Evolutionary conservation across 768 basidiomycete species (phyloP), one percentile per base, ranked within the genome.

Genomic region (Dioszegia aurantiaca): DNA sequence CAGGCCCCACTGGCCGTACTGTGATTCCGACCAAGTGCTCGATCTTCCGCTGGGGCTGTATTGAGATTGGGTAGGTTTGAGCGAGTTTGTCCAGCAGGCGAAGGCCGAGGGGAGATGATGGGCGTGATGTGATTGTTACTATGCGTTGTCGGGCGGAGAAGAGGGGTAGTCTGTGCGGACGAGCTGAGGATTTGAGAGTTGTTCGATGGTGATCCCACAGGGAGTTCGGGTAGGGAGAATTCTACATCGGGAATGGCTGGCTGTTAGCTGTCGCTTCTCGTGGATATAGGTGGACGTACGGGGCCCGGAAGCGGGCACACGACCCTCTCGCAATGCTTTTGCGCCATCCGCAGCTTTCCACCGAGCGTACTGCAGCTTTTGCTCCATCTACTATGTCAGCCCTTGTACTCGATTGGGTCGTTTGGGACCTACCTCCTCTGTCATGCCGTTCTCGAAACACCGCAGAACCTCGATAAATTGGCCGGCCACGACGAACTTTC

Each of bases 331-430:
- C 71, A 92, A 83, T 1, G 94, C 92, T 76, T 89, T 97, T 17
- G 89, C 85, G 19, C 98, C 92, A 61, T 95, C 91, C 12, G 88
- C 87, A 36, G 94, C 94, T 75, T 97, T 97, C 93, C 95, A 99
- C 75, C 95, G 90, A 3, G 92, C 84, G 77, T 98, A 99, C 56
- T 84, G 86, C 33, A 94, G 84, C 77, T 95, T 98, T 62, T 88
- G 88, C 65, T 86, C 86, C 61, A 85, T 84, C 90, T 94, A 44
- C 10, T 33, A 19, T 0, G 31, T 67, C 57, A 55, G 55, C 44
- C 1, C 51, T 0, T n/a, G 5, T 17, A 26, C 24, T 42, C 16
- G 33, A 4, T 33, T 27, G 26, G 16, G 10, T n/a, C n/a, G 16
- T 21, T 9, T 27, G 5, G 10, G 44, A 54, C 74, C 58, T 43